Conservation (phyloP, 495 filamentous ascomycete species). For the Cladorrhinum samala region DNA sequence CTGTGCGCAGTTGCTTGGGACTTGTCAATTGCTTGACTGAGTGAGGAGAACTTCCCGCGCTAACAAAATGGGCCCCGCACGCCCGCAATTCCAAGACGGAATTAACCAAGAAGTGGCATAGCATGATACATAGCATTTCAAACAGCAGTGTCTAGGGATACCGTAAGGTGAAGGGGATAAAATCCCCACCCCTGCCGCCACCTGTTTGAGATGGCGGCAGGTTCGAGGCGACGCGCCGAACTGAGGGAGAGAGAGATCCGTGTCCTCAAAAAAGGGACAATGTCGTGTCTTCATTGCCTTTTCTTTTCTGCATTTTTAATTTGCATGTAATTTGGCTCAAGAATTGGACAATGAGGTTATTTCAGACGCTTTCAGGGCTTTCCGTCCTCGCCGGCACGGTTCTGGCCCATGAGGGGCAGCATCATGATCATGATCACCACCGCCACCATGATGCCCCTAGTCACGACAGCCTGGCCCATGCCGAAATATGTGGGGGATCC, state of each 20-base stretch:
- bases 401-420: background rate
- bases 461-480: conserved; percentile 1
- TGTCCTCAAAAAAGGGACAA: no score
- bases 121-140: no score
- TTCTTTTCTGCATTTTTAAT: background rate
- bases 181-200: background rate
- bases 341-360: background rate
- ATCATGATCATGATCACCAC: background rate
- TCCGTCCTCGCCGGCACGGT: background rate
- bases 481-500: conserved; percentile 2
- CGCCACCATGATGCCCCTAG: background rate
- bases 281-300: background rate
- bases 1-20: no score
- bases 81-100: no score
- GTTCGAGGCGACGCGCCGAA: background rate
- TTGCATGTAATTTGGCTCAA: background rate
- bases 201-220: conserved; percentile 5
- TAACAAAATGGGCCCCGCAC: no score
- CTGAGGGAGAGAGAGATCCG: background rate
- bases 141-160: no score
- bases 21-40: no score
- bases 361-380: background rate
- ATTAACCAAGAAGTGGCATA: no score
- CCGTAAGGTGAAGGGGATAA: no score
- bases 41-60: no score